These are phyloP conservation scores for Wickerhamomyces sp. DNA, from an alignment of 1,139 yeast genomes.

Conservation along the genomic window DNA sequence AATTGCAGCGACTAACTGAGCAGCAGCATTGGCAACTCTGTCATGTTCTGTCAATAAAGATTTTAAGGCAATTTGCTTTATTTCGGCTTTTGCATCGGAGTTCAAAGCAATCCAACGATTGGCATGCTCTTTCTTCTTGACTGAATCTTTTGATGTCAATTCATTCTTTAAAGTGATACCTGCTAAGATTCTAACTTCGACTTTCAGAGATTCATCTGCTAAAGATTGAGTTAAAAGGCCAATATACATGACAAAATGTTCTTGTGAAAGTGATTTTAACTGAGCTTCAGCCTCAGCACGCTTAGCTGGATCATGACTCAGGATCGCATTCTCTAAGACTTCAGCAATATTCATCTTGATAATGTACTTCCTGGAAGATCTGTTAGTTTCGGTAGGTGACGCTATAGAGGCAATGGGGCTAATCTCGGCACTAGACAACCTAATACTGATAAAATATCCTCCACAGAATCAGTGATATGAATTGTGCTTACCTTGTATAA, in stretches of 20 bases:
- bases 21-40: constrained; percentile 83
- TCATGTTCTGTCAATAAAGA: constrained; percentile 65
- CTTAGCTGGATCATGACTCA: constrained; percentile 56
- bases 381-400: background rate
- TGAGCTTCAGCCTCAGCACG: constrained; percentile 81
- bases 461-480: too few species aligned
- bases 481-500: background rate
- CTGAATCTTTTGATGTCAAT: constrained; percentile 68
- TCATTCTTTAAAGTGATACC: constrained; percentile 86
- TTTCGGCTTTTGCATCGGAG: constrained; percentile 47
- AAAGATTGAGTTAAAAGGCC: constrained; percentile 68
- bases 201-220: constrained; percentile 56
- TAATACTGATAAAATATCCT: too few species aligned
- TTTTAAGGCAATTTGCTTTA: constrained; percentile 62
- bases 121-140: constrained; percentile 46
- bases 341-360: constrained; percentile 51
- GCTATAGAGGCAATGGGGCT: too few species aligned
- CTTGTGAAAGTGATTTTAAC: constrained; percentile 65
- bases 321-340: constrained; percentile 73
- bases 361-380: background rate
- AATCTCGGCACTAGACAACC: too few species aligned
- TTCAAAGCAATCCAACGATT: constrained; percentile 46
- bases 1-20: constrained; percentile 93
- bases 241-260: constrained; percentile 71
- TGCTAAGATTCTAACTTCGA: constrained; percentile 90